Percentiles rank a stretch among this genome's conserved stretches.
phyloP scores from a whole-genome alignment of 1,284 basidiomycete genomes.

The Xerocomus nothofagi region DNA sequence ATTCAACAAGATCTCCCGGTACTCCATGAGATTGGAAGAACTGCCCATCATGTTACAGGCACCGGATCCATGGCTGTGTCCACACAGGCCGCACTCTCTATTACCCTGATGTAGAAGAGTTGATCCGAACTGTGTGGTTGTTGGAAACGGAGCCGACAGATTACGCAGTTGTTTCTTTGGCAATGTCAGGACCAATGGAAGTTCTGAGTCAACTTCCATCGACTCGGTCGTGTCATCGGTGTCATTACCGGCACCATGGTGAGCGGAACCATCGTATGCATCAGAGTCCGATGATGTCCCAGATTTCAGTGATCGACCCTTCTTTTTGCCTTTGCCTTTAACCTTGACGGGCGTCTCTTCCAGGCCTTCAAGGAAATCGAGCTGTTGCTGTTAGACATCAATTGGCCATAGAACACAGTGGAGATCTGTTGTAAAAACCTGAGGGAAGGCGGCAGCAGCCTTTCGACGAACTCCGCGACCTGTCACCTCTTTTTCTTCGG shows the following conservation, averaged over 20 bases:
- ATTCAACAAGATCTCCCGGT: slow-evolving; percentile 61
- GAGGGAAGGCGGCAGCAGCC: slow-evolving; percentile 57
- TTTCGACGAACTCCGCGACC: slow-evolving; percentile 73
- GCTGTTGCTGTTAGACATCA: slow-evolving; percentile 29
- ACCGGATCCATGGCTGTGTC: slow-evolving; percentile 47
- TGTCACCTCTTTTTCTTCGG: slow-evolving; percentile 49
- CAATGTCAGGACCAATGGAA: neutral
- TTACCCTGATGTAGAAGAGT: slow-evolving; percentile 18
- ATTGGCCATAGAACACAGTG: slow-evolving; percentile 2
- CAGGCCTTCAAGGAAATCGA: slow-evolving; percentile 32
- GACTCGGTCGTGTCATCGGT: slow-evolving; percentile 28
- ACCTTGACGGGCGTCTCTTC: slow-evolving; percentile 29
- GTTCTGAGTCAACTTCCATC: slow-evolving; percentile 16
- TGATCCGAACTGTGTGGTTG: slow-evolving; percentile 13
- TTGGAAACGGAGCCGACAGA: slow-evolving; percentile 1
- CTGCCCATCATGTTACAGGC: slow-evolving; percentile 64
- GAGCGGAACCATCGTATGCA: slow-evolving; percentile 26
- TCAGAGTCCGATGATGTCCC: slow-evolving; percentile 33
- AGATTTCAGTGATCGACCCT: slow-evolving; percentile 23
- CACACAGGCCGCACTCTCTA: slow-evolving; percentile 61
- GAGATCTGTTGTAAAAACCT: slow-evolving; percentile 39
- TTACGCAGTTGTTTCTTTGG: slow-evolving; percentile 15
- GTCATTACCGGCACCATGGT: slow-evolving; percentile 20
- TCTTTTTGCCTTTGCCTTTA: slow-evolving; percentile 32
- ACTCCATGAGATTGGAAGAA: slow-evolving; percentile 65